These are phyloP conservation scores for Linaria vulgaris DNA, from an alignment of 257 asterid species.

Conservation along the genomic window DNA sequence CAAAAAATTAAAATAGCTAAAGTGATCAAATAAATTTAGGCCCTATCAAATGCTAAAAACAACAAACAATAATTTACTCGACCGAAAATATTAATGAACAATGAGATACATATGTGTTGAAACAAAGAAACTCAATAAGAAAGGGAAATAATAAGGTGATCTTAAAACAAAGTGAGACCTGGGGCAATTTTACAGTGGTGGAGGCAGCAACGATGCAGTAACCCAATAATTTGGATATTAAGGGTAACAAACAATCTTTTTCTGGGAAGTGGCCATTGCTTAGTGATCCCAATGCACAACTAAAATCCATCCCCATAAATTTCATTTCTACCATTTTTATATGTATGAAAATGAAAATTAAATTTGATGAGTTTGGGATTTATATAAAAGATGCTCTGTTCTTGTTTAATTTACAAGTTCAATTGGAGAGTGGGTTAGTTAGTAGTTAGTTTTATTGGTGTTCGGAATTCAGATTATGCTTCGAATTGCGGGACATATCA, in stretches of 20 bases:
- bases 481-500: no score
- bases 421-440: background rate
- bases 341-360: slow-evolving; percentile 5
- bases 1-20: no score
- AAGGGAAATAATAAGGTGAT: no score
- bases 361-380: background rate
- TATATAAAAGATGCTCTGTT: background rate
- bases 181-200: slow-evolving; percentile 95
- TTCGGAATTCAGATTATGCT: no score
- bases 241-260: slow-evolving; percentile 89
- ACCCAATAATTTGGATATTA: slow-evolving; percentile 84
- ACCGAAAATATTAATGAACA: no score
- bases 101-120: no score
- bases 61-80: no score
- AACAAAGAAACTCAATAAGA: no score
- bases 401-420: background rate
- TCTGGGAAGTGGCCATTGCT: slow-evolving; percentile 78
- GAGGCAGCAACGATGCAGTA: slow-evolving; percentile 95
- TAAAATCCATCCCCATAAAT: slow-evolving; percentile 82
- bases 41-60: no score
- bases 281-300: slow-evolving; percentile 81
- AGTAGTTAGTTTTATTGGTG: no score
- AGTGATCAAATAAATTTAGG: no score
- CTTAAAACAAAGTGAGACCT: no score
- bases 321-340: slow-evolving; percentile 57